Conservation (phyloP, 257 asterid species). For the Apocynum venetum region DNA sequence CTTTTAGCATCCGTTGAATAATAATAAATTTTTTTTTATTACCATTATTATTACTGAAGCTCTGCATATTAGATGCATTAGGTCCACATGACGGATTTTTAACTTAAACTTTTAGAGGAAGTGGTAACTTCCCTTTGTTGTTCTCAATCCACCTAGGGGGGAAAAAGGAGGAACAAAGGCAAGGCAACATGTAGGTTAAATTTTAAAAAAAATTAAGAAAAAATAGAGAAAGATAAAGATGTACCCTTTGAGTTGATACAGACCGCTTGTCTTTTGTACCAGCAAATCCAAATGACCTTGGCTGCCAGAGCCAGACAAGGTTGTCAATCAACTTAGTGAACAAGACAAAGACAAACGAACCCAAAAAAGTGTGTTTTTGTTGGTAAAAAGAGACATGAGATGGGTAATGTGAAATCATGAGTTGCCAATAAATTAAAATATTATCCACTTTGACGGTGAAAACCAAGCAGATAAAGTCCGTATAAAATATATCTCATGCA, state of each 20-base stretch:
- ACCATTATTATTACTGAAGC: not conserved
- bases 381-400: not conserved
- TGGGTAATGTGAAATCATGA: not conserved
- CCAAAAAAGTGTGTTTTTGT: not conserved
- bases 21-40: no score
- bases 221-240: not conserved
- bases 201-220: no score
- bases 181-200: not conserved
- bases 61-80: not conserved
- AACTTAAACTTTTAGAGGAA: not conserved
- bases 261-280: slow-evolving; percentile 98
- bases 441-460: not conserved
- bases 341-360: not conserved
- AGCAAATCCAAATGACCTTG: slow-evolving; percentile 88
- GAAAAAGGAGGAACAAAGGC: not conserved
- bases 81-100: not conserved
- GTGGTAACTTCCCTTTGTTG: not conserved
- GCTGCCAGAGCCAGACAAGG: slow-evolving; percentile 58
- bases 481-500: slow-evolving; percentile 24
- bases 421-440: not conserved
- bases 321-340: slow-evolving; percentile 15
- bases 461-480: slow-evolving; percentile 13
- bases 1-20: not conserved
- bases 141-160: no score
- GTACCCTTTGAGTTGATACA: slow-evolving; percentile 89